These are phyloP conservation scores for Hypoxylon sp. DNA, from an alignment of 2,329 filamentous ascomycete genomes.

Conservation along the genomic window DNA sequence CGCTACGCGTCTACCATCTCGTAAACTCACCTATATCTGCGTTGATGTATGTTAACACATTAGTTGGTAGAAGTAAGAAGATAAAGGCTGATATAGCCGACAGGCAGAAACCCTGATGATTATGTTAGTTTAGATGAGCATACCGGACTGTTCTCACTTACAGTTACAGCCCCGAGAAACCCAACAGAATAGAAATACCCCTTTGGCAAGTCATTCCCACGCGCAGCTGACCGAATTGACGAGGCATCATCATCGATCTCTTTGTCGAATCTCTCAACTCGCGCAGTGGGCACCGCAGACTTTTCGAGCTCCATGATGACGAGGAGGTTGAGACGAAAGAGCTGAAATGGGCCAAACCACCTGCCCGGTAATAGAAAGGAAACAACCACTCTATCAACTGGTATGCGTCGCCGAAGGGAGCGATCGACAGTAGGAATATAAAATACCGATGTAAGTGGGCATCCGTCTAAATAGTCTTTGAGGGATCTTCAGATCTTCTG, in stretches of 20 bases:
- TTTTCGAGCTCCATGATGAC: constrained; percentile 30
- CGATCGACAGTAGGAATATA: constrained; percentile 24
- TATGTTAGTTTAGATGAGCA: constrained; percentile 21
- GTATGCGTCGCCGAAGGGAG: constrained; percentile 15
- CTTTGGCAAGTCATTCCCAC: constrained; percentile 56
- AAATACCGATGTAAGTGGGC: constrained; percentile 12
- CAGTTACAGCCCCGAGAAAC: constrained; percentile 55
- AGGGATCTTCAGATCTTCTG: constrained; percentile 11
- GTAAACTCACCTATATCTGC: constrained; percentile 54
- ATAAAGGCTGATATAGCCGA: constrained; percentile 58
- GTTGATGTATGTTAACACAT: constrained; percentile 57
- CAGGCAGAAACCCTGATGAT: constrained; percentile 56
- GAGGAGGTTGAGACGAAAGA: constrained; percentile 1
- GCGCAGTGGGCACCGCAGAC: constrained; percentile 32
- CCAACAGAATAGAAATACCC: constrained; percentile 57
- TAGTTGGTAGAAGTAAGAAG: constrained; percentile 58
- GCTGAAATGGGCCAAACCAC: constrained; percentile 10
- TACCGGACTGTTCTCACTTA: constrained; percentile 40
- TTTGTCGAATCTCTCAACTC: constrained; percentile 30
- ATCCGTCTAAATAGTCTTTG: constrained; percentile 16
- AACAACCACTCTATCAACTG: constrained; percentile 11
- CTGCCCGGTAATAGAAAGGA: constrained; percentile 21
- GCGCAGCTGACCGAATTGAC: constrained; percentile 56
- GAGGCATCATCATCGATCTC: constrained; percentile 58
- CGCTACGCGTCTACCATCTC: neutral